Conservation (phyloP, 495 filamentous ascomycete genomes). For the Penicillium subrubescens region DNA sequence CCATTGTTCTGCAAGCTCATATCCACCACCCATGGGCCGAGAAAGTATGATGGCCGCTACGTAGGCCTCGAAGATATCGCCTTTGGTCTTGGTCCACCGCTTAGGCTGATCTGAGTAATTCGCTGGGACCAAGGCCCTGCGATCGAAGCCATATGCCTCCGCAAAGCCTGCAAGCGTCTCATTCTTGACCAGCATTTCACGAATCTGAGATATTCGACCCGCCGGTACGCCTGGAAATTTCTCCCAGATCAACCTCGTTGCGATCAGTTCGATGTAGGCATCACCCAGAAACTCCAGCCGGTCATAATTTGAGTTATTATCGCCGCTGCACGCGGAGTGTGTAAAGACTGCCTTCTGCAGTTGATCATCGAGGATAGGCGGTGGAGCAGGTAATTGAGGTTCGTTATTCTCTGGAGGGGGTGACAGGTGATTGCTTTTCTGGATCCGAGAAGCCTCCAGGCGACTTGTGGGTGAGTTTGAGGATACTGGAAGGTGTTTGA, state of each 20-base stretch:
- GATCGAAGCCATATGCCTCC: constrained; percentile 66
- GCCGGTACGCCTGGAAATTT: constrained; percentile 60
- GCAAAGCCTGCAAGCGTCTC: constrained; percentile 69
- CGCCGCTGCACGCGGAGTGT: constrained; percentile 54
- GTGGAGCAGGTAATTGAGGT: constrained; percentile 50
- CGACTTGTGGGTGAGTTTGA: not conserved
- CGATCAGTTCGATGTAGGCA: constrained; percentile 70
- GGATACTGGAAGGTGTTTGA: constrained; percentile 3
- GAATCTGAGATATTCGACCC: constrained; percentile 64
- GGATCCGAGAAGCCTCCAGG: not conserved
- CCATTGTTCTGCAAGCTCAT: constrained; percentile 64
- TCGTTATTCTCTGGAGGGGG: not conserved
- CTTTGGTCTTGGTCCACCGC: constrained; percentile 67
- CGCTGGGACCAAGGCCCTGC: constrained; percentile 54
- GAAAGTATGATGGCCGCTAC: constrained; percentile 75
- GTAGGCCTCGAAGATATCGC: constrained; percentile 88
- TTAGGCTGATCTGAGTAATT: constrained; percentile 43
- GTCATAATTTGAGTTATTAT: constrained; percentile 56
- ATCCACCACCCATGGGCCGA: constrained; percentile 63
- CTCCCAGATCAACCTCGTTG: constrained; percentile 63
- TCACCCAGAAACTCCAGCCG: constrained; percentile 77
- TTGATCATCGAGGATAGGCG: constrained; percentile 55
- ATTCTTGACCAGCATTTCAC: constrained; percentile 76
- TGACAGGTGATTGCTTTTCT: not conserved
- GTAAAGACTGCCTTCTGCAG: constrained; percentile 68